phyloP scores from a whole-genome alignment of 208 protist species.

The Crithidia bombi region DNA sequence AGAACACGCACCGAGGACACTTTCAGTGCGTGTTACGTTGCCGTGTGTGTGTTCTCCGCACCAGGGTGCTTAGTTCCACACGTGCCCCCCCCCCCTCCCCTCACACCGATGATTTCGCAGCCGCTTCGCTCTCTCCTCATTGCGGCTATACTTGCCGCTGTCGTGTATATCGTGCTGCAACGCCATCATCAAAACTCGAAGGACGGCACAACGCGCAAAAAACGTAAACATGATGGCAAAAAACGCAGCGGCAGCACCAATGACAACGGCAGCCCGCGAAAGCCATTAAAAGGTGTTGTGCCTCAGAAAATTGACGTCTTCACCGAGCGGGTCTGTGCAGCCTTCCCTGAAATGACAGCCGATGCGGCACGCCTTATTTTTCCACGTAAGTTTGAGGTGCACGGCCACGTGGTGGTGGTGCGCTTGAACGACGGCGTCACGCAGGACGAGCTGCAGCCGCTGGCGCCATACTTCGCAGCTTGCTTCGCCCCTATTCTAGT shows the following conservation, averaged over 20 bases:
- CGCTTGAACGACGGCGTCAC: slow-evolving; percentile 62
- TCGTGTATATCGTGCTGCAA: no score
- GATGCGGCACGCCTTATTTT: slow-evolving; percentile 46
- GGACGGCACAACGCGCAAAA: background rate
- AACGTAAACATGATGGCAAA: background rate
- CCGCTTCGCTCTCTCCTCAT: no score
- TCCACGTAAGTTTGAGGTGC: slow-evolving; percentile 77
- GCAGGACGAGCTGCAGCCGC: slow-evolving; percentile 40
- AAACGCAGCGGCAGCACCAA: background rate
- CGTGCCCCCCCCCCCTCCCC: no score
- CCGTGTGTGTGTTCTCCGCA: no score
- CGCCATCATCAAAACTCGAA: no score
- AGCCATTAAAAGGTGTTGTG: slow-evolving; percentile 24
- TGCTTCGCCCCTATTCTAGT: slow-evolving; percentile 67
- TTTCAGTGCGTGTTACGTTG: no score
- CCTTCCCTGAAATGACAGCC: slow-evolving; percentile 17
- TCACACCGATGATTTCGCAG: no score
- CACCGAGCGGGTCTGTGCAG: slow-evolving; percentile 28
- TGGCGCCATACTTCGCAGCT: slow-evolving; percentile 59
- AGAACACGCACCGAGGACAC: no score
- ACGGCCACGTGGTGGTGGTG: slow-evolving; percentile 86
- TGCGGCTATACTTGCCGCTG: no score
- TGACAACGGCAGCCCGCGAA: background rate
- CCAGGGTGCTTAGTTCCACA: no score
- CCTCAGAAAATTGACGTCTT: slow-evolving; percentile 68